These are phyloP conservation scores for Ormosia emarginata DNA, from an alignment of 306 rosid species.

Conservation along the genomic window DNA sequence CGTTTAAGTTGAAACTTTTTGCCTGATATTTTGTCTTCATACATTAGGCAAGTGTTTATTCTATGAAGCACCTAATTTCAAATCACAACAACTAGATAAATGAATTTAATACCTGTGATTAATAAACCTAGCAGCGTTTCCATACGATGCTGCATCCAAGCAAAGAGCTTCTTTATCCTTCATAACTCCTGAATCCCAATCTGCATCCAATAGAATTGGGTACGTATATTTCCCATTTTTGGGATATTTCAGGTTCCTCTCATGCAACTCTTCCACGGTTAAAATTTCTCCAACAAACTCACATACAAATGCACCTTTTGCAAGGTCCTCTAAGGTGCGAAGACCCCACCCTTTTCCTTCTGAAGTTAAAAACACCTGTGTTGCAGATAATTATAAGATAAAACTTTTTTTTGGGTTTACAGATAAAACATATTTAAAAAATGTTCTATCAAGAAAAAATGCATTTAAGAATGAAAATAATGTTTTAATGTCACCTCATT, in stretches of 20 bases:
- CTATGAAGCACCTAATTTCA: background rate
- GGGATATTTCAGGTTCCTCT: conserved; percentile 50
- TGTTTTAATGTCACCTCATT: background rate
- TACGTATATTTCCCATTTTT: conserved; percentile 43
- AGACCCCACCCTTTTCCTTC: conserved; percentile 98
- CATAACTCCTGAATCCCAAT: conserved; percentile 58
- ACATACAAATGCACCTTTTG: conserved; percentile 90
- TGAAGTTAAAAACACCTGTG: conserved; percentile 74
- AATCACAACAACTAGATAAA: background rate
- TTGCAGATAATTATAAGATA: conserved; percentile 10
- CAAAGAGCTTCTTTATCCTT: conserved; percentile 73
- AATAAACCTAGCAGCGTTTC: conserved; percentile 85
- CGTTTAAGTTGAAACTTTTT: background rate
- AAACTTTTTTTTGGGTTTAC: background rate
- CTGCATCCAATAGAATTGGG: conserved; percentile 68
- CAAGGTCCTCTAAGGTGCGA: conserved; percentile 76
- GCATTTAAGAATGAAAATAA: background rate
- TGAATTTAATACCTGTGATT: conserved; percentile 74
- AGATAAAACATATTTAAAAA: background rate
- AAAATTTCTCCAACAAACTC: conserved; percentile 87
- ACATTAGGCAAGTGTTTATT: background rate
- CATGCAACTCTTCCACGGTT: conserved; percentile 57
- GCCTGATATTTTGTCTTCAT: background rate
- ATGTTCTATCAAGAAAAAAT: background rate
- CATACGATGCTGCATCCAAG: conserved; percentile 80